A percentile compares a stretch with the other conserved stretches of the same genome.
These are phyloP conservation scores for Oryza officinalis DNA, from an alignment of 176 grass and related monocot species.

Conservation along the genomic window DNA sequence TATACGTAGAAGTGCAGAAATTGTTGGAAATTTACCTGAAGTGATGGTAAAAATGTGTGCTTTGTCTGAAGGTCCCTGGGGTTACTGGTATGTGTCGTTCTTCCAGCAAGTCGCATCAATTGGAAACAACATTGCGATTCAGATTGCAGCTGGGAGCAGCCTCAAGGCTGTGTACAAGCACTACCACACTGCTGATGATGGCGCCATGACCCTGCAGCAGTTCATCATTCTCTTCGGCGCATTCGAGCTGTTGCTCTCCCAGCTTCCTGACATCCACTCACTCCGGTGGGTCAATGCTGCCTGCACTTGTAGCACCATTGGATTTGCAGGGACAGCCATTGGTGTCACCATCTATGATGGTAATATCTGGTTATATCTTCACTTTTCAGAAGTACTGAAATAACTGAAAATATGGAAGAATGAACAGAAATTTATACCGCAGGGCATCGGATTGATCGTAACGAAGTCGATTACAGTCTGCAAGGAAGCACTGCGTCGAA, in stretches of 20 bases:
- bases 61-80: conserved; percentile 54
- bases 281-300: conserved; percentile 76
- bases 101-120: conserved; percentile 83
- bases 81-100: conserved; percentile 67
- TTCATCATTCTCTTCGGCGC: conserved; percentile 78
- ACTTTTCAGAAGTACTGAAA: neutral
- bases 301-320: conserved; percentile 75
- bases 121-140: conserved; percentile 84
- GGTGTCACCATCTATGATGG: conserved; percentile 64
- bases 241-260: conserved; percentile 69
- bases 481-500: conserved; percentile 52
- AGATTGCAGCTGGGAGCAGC: conserved; percentile 85
- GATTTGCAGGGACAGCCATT: conserved; percentile 67
- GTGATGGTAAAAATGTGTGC: neutral
- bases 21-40: neutral
- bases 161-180: conserved; percentile 76
- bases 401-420: neutral
- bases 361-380: conserved; percentile 40
- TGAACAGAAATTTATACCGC: neutral
- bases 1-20: neutral
- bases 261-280: conserved; percentile 79
- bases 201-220: conserved; percentile 58
- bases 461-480: conserved; percentile 47
- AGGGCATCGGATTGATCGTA: conserved; percentile 55
- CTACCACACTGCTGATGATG: conserved; percentile 9